phyloP scores from a whole-genome alignment of 1,284 basidiomycete genomes.

The Xerocomus minutiporus region DNA sequence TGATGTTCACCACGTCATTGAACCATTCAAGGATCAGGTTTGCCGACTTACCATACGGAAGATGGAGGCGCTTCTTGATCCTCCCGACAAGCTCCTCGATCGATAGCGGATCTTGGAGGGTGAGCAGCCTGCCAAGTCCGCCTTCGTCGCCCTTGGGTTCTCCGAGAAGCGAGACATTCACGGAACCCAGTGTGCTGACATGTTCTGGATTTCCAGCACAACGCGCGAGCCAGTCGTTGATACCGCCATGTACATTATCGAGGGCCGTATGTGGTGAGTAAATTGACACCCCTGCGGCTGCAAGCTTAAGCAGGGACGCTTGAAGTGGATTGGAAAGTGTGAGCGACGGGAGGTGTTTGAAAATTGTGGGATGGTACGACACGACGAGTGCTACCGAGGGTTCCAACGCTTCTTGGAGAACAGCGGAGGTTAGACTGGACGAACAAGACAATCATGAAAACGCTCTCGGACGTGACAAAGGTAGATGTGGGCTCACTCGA shows the following conservation, averaged over 20 bases:
- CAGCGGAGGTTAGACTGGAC: constrained; percentile 70
- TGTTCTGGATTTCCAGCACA: constrained; percentile 32
- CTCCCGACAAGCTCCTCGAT: constrained; percentile 59
- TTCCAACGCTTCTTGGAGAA: constrained; percentile 70
- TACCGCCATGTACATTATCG: constrained; percentile 76
- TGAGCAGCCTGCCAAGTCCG: constrained; percentile 70
- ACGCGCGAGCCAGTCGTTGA: constrained; percentile 80
- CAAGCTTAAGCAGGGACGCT: constrained; percentile 72
- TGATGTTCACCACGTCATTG: constrained; percentile 12
- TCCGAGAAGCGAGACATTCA: constrained; percentile 36
- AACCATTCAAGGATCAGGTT: constrained; percentile 13
- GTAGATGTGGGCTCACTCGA: constrained; percentile 58
- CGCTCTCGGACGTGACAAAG: constrained; percentile 6
- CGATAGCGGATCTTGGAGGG: constrained; percentile 49
- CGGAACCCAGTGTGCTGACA: constrained; percentile 16
- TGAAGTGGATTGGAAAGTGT: constrained; percentile 80
- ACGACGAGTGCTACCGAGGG: constrained; percentile 66
- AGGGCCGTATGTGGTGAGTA: constrained; percentile 87
- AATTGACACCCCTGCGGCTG: constrained; percentile 78
- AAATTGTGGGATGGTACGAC: constrained; percentile 89
- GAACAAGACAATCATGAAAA: constrained; percentile 11
- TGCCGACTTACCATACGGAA: constrained; percentile 52
- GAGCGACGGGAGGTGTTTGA: constrained; percentile 73
- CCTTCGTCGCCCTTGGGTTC: constrained; percentile 44
- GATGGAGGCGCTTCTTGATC: constrained; percentile 65